Base-by-base conservation (phyloP, 2,329 filamentous ascomycete species). In the Fusarium nodosum region DNA sequence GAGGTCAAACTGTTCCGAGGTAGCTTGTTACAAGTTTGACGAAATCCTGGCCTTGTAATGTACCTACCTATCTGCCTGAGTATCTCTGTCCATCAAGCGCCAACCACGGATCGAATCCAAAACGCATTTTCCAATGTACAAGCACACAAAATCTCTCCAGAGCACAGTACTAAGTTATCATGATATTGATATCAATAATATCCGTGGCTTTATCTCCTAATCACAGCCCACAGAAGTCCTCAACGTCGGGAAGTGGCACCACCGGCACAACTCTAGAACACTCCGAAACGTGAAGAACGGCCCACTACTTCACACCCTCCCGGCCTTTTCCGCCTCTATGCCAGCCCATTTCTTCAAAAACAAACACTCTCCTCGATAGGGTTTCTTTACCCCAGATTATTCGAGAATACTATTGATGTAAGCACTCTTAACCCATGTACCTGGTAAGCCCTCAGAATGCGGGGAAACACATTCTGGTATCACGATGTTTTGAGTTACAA, bases 191-290 rank as follows among this genome's bases (percentile, higher is more conserved):
- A 46, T 41, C 13, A 20, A 20, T 22, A 6, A 4, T 15, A 46
- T n/a, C 22, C 28, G 16, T 34, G 16, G 22, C 51, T 56, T 38
- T 61, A 69, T 55, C 50, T 61, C 39, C 39, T 38, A 26, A 30
- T 24, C 18, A 36, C n/a, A 47, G 46, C 51, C 41, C 26, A 42
- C 50, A 30, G 41, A 30, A 53, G 34, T 38, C 44, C 52, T 44
- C 45, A 39, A 31, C 16, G 34, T 50, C 38, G 30, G 31, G 34
- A 39, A 56, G 71, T 72, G 69, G 57, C 73, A 75, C 69, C 71
- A 75, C 72, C 60, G 39, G 16, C 31, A 53, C 52, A 51, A 63
- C 70, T 73, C 69, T 71, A 68, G 67, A 72, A 66, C 72, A 52
- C 50, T 53, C 58, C 46, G 31, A 48, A 56, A 53, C 50, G 42